Percentiles rank a stretch among this genome's conserved stretches.
These are phyloP conservation scores for Pythium folliculosum DNA, from an alignment of 352 stramenopile genomes.

Conservation along the genomic window DNA sequence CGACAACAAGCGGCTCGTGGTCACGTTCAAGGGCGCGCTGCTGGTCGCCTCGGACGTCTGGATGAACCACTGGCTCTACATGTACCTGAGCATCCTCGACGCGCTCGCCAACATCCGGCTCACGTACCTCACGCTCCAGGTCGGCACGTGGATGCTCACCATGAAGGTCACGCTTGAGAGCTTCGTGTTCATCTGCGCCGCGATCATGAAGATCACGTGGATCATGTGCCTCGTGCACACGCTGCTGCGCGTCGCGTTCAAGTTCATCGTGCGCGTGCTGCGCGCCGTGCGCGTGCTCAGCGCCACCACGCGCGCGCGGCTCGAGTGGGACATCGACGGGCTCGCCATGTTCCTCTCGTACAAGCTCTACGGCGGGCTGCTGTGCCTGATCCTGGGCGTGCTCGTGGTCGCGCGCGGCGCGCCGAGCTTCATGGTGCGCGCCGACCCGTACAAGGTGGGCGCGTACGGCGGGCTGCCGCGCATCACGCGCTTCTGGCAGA, in stretches of 20 bases:
- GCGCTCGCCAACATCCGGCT: slow-evolving; percentile 43
- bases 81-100: slow-evolving; percentile 54
- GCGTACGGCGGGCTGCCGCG: slow-evolving; percentile 42
- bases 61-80: slow-evolving; percentile 77
- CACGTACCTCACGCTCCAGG: slow-evolving; percentile 47
- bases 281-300: slow-evolving; percentile 42
- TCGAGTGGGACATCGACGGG: slow-evolving; percentile 59
- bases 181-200: slow-evolving; percentile 59
- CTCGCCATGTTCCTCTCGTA: slow-evolving; percentile 56
- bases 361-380: slow-evolving; percentile 54
- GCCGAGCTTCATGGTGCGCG: slow-evolving; percentile 49
- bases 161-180: slow-evolving; percentile 53
- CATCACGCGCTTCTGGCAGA: slow-evolving; percentile 48
- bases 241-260: slow-evolving; percentile 30
- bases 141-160: slow-evolving; percentile 60
- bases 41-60: slow-evolving; percentile 61
- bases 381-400: slow-evolving; percentile 44
- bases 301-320: slow-evolving; percentile 26
- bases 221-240: slow-evolving; percentile 58
- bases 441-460: slow-evolving; percentile 29
- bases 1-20: slow-evolving; percentile 39
- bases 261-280: slow-evolving; percentile 32
- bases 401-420: slow-evolving; percentile 34
- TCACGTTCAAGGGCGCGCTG: slow-evolving; percentile 52
- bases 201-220: slow-evolving; percentile 57